Evolutionary conservation across 192 early-diverging fungal species (phyloP).

Genomic region (Coemansia sp.): DNA sequence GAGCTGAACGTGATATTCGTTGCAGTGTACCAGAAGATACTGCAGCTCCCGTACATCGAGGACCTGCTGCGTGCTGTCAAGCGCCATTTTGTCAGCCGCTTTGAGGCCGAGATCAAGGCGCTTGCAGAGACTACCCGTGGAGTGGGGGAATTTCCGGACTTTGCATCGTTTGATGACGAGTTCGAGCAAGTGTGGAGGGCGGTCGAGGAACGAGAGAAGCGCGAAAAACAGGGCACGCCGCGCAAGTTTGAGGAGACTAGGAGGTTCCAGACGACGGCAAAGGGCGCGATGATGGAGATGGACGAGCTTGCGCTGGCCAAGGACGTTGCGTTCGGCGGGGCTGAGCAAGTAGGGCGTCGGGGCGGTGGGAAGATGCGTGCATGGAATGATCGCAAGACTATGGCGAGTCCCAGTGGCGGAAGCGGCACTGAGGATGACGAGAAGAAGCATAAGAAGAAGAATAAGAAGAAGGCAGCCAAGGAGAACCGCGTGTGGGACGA

Average conservation of each 20-base stretch:
- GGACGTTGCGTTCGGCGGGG: constrained; percentile 16
- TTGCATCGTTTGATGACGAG: constrained; percentile 64
- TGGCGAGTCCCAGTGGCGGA: constrained; percentile 7
- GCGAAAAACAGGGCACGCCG: constrained; percentile 59
- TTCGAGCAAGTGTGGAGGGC: constrained; percentile 69
- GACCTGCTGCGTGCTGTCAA: constrained; percentile 75
- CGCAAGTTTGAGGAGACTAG: constrained; percentile 81
- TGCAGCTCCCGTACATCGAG: constrained; percentile 83
- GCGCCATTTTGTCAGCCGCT: constrained; percentile 67
- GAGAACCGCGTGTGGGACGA: constrained; percentile 79
- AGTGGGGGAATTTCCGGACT: constrained; percentile 27
- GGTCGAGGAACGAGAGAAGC: constrained; percentile 67
- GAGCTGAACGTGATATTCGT: constrained; percentile 83
- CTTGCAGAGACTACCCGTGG: constrained; percentile 19
- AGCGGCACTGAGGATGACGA: constrained; percentile 12
- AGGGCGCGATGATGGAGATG: constrained; percentile 59
- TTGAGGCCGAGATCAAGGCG: constrained; percentile 37
- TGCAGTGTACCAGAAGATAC: constrained; percentile 85
- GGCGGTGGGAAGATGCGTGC: constrained; percentile 38
- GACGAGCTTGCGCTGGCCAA: constrained; percentile 49
- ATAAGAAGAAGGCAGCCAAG: constrained; percentile 57
- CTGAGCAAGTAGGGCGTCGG: constrained; percentile 4
- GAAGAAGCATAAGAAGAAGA: constrained; percentile 30
- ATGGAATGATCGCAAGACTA: constrained; percentile 23
- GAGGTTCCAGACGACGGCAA: constrained; percentile 67